Conservation (phyloP, 225 moss, liverwort and hornwort species). For the Climacium dendroides region DNA sequence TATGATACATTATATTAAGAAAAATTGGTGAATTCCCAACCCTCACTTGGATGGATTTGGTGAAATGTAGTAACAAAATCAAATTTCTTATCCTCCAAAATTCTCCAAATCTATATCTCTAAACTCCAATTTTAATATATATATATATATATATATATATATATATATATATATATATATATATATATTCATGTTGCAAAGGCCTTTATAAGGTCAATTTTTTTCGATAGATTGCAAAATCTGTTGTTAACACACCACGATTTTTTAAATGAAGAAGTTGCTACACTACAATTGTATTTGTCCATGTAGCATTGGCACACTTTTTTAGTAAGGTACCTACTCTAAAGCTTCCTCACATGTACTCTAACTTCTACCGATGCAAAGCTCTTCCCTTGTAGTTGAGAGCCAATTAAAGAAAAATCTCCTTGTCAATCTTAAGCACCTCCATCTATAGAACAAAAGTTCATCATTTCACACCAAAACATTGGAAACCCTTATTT, state of each 20-base stretch:
- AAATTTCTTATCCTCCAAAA: no score
- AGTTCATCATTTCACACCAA: neutral
- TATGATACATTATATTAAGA: rapidly evolving
- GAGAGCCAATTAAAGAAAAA: neutral
- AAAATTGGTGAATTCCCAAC: rapidly evolving
- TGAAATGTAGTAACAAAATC: neutral
- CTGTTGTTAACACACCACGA: rapidly evolving
- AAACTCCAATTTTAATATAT: no score
- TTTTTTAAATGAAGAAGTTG: neutral
- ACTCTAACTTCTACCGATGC: neutral
- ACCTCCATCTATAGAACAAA: rapidly evolving
- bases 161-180: no score
- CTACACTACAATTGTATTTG: neutral
- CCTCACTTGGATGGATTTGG: neutral
- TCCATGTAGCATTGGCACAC: neutral
- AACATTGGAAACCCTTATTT: neutral
- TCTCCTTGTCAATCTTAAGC: rapidly evolving
- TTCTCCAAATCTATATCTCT: no score
- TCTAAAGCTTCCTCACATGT: neutral
- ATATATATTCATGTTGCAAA: rapidly evolving
- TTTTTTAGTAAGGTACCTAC: neutral
- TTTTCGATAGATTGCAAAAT: neutral
- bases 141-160: no score
- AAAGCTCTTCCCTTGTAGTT: rapidly evolving
- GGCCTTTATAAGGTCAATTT: rapidly evolving